Evolutionary conservation across 176 grass and related monocot genomes (phyloP).

Genomic region (Triticum turgidum): DNA sequence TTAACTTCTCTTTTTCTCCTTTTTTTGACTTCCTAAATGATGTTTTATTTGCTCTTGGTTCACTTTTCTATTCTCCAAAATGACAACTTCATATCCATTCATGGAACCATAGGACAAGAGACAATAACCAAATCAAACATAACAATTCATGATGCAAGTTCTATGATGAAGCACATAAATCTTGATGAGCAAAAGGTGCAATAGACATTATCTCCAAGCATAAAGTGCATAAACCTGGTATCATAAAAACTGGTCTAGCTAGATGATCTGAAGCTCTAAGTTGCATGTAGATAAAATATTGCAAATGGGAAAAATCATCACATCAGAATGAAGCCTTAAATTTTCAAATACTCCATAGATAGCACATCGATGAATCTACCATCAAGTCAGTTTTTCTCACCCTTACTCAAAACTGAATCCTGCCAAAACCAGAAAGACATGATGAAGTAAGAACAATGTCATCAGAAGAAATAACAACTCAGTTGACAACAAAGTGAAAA

Average conservation of each 20-base stretch:
- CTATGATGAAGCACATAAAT: not conserved
- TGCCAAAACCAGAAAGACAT: no score
- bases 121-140: not conserved
- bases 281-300: not conserved
- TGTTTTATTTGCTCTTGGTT: not conserved
- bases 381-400: no score
- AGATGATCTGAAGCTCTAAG: not conserved
- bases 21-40: not conserved
- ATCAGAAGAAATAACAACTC: no score
- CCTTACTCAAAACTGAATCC: no score
- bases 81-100: not conserved
- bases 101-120: not conserved
- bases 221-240: not conserved
- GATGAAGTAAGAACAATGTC: no score
- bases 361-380: no score
- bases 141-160: not conserved
- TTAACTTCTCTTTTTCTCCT: no score
- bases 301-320: no score
- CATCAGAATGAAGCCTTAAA: no score
- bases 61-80: not conserved
- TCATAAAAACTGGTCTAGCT: not conserved
- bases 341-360: no score
- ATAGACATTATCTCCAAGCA: not conserved
- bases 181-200: not conserved
- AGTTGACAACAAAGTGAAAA: no score